These are phyloP conservation scores for Tausonia pullulans DNA, from an alignment of 1,284 basidiomycete species.

Conservation along the genomic window DNA sequence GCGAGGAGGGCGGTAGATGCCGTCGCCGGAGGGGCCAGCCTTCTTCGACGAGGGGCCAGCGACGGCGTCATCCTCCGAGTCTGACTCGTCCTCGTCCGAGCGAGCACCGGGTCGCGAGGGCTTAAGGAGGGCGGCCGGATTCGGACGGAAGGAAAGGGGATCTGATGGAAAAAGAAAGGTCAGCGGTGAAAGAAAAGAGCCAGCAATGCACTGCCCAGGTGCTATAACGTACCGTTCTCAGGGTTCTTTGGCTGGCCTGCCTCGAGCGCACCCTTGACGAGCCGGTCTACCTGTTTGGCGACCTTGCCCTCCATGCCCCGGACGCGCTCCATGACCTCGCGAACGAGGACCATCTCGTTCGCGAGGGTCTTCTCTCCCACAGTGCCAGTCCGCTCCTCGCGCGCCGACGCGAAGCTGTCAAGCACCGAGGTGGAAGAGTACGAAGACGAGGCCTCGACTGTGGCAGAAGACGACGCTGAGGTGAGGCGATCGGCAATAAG, in stretches of 20 bases:
- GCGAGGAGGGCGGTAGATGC: slow-evolving; percentile 82
- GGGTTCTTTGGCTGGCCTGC: slow-evolving; percentile 40
- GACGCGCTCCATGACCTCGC: slow-evolving; percentile 41
- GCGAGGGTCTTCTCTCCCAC: slow-evolving; percentile 17
- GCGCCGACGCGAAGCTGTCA: slow-evolving; percentile 5
- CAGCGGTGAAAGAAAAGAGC: slow-evolving; percentile 9
- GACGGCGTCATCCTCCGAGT: slow-evolving; percentile 21
- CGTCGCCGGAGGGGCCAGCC: slow-evolving; percentile 34
- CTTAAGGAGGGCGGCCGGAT: slow-evolving; percentile 44
- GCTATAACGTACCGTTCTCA: slow-evolving; percentile 48
- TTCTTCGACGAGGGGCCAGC: slow-evolving; percentile 24
- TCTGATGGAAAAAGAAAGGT: slow-evolving; percentile 41
- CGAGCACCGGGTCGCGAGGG: slow-evolving; percentile 25
- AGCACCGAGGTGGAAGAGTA: slow-evolving; percentile 3
- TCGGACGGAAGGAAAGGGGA: slow-evolving; percentile 80
- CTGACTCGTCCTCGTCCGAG: slow-evolving; percentile 30
- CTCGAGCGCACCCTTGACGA: slow-evolving; percentile 55
- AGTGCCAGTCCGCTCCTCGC: background rate
- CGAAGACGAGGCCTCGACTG: background rate
- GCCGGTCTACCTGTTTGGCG: slow-evolving; percentile 91
- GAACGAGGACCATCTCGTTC: slow-evolving; percentile 56
- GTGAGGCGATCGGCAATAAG: slow-evolving; percentile 46
- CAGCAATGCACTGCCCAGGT: background rate
- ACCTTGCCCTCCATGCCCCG: slow-evolving; percentile 64
- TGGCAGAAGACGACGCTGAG: slow-evolving; percentile 14